phyloP scores from a whole-genome alignment of 768 basidiomycete species.

The Leccinum aurantiacum region DNA sequence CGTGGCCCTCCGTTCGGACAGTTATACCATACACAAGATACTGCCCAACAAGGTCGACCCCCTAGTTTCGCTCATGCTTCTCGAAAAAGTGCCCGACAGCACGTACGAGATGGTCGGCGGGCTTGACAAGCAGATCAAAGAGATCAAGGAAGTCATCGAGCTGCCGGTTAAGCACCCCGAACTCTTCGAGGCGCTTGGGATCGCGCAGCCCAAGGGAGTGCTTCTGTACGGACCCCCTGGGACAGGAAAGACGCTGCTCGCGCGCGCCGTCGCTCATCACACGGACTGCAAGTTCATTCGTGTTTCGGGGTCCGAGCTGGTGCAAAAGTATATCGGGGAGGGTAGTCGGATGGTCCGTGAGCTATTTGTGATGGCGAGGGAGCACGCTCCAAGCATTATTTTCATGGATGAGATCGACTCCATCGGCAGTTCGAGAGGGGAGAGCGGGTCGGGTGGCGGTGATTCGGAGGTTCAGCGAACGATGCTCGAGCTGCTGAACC shows the following conservation, averaged over 20 bases:
- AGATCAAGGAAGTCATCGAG: constrained; percentile 99
- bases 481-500: background rate
- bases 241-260: background rate
- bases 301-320: background rate
- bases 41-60: constrained; percentile 97
- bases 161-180: constrained; percentile 97
- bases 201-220: background rate
- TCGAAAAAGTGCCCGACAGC: constrained; percentile 98
- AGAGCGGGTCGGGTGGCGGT: constrained; percentile 72
- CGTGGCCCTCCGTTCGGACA: constrained; percentile 94
- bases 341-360: constrained; percentile 90
- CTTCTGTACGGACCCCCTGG: background rate
- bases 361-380: constrained; percentile 96
- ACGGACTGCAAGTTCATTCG: constrained; percentile 87
- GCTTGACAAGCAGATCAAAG: constrained; percentile 96
- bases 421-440: constrained; percentile 90
- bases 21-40: constrained; percentile 95
- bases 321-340: background rate
- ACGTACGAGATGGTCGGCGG: constrained; percentile 99
- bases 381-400: constrained; percentile 96
- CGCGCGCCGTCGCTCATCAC: constrained; percentile 89
- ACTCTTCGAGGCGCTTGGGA: constrained; percentile 89
- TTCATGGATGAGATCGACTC: constrained; percentile 99
- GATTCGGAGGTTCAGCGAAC: constrained; percentile 67
- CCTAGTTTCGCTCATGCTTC: too few relatives aligned